Base-by-base conservation (phyloP, 495 filamentous ascomycete genomes). In the Venustampulla echinocandica region DNA sequence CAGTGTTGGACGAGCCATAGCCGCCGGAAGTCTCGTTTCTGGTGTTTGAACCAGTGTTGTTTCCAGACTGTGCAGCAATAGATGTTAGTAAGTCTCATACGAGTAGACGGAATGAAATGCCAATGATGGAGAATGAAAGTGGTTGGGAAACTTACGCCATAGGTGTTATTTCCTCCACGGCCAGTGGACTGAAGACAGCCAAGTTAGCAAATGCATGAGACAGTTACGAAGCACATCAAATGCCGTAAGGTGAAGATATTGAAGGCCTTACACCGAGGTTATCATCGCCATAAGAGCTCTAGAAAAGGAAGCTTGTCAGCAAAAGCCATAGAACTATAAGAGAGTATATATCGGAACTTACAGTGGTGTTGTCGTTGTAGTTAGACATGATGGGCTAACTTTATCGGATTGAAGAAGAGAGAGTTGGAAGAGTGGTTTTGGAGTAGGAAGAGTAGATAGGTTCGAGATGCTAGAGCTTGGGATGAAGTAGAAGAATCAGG, bases 331-430 rank as follows among this genome's bases (percentile, higher is more conserved):
- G n/a, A n/a, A n/a, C n/a, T n/a, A n/a, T n/a, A n/a, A 32, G 38
- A 37, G 44, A 52, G 42, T 30, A 57, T 52, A 47, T 48, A 48
- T 34, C 21, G 35, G 24, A n/a, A 50, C 51, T 52, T 45, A 58
- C 55, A 9, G 17, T 28, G 45, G 52, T 43, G 32, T 55, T 46
- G 44, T 58, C 49, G 52, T 54, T 48, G 55, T 59, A 59, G 52
- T 49, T 54, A 48, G 52, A 59, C 56, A 59, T 58, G 48, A 44
- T 55, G 24, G 25, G 10, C 25, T 42, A 20, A n/a, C n/a, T n/a
- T n/a, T 22, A 19, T 46, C 27, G 38, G 35, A 15, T 40, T 40
- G 37, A 40, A 23, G n/a, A 5, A 19, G 1, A 19, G 23, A 9
- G 24, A 44, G n/a, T 46, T 49, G 21, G 18, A 30, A 45, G 22